Conservation (phyloP, 1,284 basidiomycete genomes). For the Sanguinoderma infundibulare region DNA sequence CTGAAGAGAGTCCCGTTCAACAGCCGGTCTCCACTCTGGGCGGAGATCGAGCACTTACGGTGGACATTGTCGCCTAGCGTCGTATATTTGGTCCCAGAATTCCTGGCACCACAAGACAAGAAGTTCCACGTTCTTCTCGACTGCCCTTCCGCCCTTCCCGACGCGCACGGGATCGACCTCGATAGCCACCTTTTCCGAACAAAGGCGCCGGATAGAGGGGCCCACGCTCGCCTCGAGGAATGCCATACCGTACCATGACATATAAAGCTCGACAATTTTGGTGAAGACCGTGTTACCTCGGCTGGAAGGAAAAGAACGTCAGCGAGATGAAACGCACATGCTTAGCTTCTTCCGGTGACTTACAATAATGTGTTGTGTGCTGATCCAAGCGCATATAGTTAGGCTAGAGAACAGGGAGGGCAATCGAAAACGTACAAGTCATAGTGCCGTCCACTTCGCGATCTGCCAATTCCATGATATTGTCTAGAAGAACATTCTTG, state of each 20-base stretch:
- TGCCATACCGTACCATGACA: conserved; percentile 73
- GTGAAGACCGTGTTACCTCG: conserved; percentile 83
- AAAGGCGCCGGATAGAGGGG: conserved; percentile 65
- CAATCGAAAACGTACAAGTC: conserved; percentile 33
- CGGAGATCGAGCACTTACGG: conserved; percentile 54
- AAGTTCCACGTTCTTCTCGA: conserved; percentile 71
- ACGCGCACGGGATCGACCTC: conserved; percentile 78
- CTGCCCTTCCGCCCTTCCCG: conserved; percentile 58
- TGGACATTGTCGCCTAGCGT: conserved; percentile 73
- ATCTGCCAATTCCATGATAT: conserved; percentile 67
- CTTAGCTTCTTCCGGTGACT: conserved; percentile 28
- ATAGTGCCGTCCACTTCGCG: conserved; percentile 66
- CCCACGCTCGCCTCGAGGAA: conserved; percentile 84
- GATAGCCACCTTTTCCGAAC: conserved; percentile 71
- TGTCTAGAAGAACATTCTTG: conserved; percentile 62
- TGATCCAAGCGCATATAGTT: conserved; percentile 13
- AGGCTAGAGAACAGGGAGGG: background rate
- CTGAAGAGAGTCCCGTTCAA: conserved; percentile 41
- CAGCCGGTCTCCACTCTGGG: background rate
- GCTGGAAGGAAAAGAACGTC: conserved; percentile 13
- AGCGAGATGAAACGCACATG: background rate
- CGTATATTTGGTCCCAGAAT: conserved; percentile 81
- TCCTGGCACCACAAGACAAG: conserved; percentile 77
- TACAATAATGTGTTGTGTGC: conserved; percentile 55
- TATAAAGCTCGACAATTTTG: conserved; percentile 79